Evolutionary conservation across 164 flowering plant species (phyloP), one percentile per base, ranked within the genome.

Genomic region (Magnolia officinalis): DNA sequence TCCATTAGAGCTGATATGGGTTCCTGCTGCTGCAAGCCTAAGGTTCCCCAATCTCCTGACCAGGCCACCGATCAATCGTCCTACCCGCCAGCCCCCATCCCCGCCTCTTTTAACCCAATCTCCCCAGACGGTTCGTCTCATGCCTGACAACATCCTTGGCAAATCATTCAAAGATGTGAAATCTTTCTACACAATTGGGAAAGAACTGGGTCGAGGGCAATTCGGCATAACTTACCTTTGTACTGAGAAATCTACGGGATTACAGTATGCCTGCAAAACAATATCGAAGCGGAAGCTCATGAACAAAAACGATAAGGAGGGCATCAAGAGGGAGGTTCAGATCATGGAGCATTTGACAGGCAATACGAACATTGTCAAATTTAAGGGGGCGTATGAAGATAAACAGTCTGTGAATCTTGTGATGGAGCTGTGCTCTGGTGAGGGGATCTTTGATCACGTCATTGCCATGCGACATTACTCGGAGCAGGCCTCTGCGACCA

Each of bases 351-450:
- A 94, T 82, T 75, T 94, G 84, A 89, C 91, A 78, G 97, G 97
- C 20, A 95, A 94, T 75, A 80, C 90, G 0, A 93, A 92, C 76
- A 89, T 93, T 72, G 97, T 92, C 14, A 93, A 92, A 80, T 92
- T 93, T 67, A 93, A 88, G 81, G 98, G 98, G 9, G 91, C 92
- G 76, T 94, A 91, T 83, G 98, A 94, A 88, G 98, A 94, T 77
- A 88, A 76, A 82, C 84, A 82, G 6, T 84, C 92, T 0, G 97
- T 94, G 37, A 91, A 94, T 76, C 80, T 94, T 45, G 91, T 92
- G n/a, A 94, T 94, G 98, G 97, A 94, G 85, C 80, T 94, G 31
- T 94, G 98, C 76, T 91, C 88, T 16, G 98, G 96, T 67, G 98
- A 96, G 4, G 98, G 92, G 86, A 87, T 93, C 2, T 93, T 93